Evolutionary conservation across 495 filamentous ascomycete species (phyloP).

Genomic region (Aspergillus wentii): DNA sequence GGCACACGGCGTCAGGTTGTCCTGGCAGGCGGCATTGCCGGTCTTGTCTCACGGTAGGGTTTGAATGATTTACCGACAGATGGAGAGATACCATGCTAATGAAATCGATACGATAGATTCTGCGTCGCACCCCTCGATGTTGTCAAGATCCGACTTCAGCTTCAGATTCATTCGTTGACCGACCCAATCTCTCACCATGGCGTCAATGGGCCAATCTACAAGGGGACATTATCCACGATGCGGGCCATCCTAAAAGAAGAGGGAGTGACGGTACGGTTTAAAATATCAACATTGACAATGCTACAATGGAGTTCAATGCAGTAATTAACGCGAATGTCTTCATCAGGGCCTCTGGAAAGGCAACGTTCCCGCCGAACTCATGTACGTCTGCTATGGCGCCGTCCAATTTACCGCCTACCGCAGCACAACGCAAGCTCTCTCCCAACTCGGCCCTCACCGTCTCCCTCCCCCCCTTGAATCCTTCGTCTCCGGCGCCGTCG

Average conservation of each 20-base stretch:
- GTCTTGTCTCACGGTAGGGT: constrained; percentile 74
- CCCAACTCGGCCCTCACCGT: constrained; percentile 41
- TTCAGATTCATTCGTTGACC: constrained; percentile 76
- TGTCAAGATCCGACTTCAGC: constrained; percentile 92
- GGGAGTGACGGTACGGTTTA: constrained; percentile 61
- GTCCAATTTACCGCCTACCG: constrained; percentile 92
- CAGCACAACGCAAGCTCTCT: constrained; percentile 57
- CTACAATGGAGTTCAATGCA: neutral
- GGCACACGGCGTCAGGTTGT: constrained; percentile 80
- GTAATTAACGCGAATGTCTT: neutral
- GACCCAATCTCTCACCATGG: constrained; percentile 53
- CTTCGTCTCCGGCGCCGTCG: constrained; percentile 76
- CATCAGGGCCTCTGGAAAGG: constrained; percentile 89
- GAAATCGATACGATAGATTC: constrained; percentile 49
- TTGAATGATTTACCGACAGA: neutral
- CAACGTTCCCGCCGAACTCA: constrained; percentile 88
- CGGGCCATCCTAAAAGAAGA: constrained; percentile 69
- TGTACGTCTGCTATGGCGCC: constrained; percentile 86
- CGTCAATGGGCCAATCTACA: constrained; percentile 63
- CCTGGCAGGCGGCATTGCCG: constrained; percentile 79
- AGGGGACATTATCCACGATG: constrained; percentile 74
- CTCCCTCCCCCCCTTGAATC: constrained; percentile 56
- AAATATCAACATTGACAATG: neutral
- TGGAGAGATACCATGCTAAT: neutral
- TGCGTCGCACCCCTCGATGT: constrained; percentile 90